phyloP scores from a whole-genome alignment of 2,329 filamentous ascomycete genomes.

The Botrytis tulipae region DNA sequence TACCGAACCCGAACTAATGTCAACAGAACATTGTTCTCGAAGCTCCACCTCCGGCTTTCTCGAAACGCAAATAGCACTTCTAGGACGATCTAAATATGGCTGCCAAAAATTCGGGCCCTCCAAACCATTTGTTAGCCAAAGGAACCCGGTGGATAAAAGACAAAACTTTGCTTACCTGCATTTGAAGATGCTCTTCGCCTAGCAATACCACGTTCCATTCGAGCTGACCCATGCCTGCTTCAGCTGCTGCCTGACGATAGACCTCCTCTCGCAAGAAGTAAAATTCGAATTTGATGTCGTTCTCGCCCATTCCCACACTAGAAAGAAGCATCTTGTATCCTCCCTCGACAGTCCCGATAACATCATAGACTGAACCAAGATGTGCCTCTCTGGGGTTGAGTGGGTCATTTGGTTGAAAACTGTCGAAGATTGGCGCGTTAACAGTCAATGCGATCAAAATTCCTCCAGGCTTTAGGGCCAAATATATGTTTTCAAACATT shows the following conservation, averaged over 20 bases:
- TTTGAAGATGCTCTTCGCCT: neutral
- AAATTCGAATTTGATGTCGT: neutral
- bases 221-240: neutral
- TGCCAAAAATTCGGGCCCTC: too few relatives aligned
- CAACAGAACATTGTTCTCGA: too few relatives aligned
- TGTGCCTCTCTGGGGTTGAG: neutral
- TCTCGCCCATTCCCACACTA: neutral
- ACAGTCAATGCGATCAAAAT: neutral
- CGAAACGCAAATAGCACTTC: too few relatives aligned
- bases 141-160: neutral
- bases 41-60: too few relatives aligned
- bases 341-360: neutral
- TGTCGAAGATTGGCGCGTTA: conserved; percentile 1
- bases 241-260: conserved; percentile 1
- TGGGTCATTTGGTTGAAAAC: neutral
- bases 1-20: neutral
- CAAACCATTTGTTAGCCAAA: too few relatives aligned
- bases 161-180: neutral
- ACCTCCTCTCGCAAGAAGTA: conserved; percentile 9
- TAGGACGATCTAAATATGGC: too few relatives aligned
- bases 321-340: neutral
- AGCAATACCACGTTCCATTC: conserved; percentile 7
- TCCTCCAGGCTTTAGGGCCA: neutral
- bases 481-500: conserved; percentile 1
- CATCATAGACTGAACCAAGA: neutral